Conservation (phyloP, 2,329 filamentous ascomycete genomes). For the Hymenoscyphus scutula region DNA sequence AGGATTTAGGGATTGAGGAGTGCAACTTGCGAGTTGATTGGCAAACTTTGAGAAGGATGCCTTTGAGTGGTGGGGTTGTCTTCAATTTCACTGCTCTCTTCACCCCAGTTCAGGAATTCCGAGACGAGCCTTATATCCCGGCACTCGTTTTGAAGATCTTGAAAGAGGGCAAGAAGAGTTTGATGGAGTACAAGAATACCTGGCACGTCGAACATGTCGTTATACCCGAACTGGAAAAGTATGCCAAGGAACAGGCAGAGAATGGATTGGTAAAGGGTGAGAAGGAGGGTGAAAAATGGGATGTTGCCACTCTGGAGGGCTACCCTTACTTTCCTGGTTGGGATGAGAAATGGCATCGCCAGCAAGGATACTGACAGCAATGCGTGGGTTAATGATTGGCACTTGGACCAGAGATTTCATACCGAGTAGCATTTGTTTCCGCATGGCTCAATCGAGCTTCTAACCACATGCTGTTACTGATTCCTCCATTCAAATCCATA, state of each 20-base stretch:
- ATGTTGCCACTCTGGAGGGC: slow-evolving; percentile 67
- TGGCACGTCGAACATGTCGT: slow-evolving; percentile 76
- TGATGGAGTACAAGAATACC: slow-evolving; percentile 80
- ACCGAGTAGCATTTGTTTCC: background rate
- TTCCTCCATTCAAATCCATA: background rate
- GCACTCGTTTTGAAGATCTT: slow-evolving; percentile 65
- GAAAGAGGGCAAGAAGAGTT: slow-evolving; percentile 64
- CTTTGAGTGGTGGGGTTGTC: slow-evolving; percentile 70
- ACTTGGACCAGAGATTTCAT: background rate
- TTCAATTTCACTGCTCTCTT: slow-evolving; percentile 92
- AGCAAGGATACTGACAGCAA: slow-evolving; percentile 53
- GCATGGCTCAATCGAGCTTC: background rate
- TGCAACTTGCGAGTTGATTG: slow-evolving; percentile 77
- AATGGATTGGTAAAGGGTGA: slow-evolving; percentile 53
- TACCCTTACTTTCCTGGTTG: slow-evolving; percentile 75
- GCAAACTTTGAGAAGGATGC: slow-evolving; percentile 79
- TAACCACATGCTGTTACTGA: background rate
- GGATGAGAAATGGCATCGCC: slow-evolving; percentile 68
- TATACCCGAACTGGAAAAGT: slow-evolving; percentile 62
- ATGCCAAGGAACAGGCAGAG: slow-evolving; percentile 63
- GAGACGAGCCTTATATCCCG: slow-evolving; percentile 71
- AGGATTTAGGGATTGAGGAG: slow-evolving; percentile 54
- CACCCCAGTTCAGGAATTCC: slow-evolving; percentile 68
- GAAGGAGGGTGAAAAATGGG: slow-evolving; percentile 39
- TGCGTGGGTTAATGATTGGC: background rate